Base-by-base conservation (phyloP, 345 rosid species). In the Anacardium occidentale region DNA sequence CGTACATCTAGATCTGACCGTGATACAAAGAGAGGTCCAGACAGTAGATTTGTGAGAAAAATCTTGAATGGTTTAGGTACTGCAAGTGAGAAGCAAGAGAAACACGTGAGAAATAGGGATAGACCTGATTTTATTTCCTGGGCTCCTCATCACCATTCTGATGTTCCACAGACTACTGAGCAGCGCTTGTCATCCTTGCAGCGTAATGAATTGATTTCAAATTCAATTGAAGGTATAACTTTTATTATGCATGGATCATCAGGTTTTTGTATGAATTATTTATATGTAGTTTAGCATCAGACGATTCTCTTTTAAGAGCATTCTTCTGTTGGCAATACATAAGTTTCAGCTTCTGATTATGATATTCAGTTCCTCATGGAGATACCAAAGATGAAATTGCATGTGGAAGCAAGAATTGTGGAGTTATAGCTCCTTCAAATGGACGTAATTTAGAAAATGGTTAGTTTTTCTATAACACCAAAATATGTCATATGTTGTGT, bases 91-190 rank as follows among this genome's bases (percentile, higher is more conserved):
- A 88, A 83, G 83, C 86, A 74, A 72, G 87, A 84, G 69, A 85
- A 86, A 73, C 84, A 69, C 53, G 73, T 78, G 26, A 80, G 86
- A 77, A 84, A 86, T 78, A 89, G 76, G 82, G 97, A 89, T 68
- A 86, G 91, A 68, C 91, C 89, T 70, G 94, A 89, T 84, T 94
- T 88, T 56, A 83, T 77, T 74, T 84, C 86, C 42, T 85, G 94
- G 97, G 78, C 92, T 77, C 88, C 91, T 68, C 88, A 86, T 75
- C 87, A 81, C 20, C 89, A 83, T 48, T 80, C 85, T 59, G 88
- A 86, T 79, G 84, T 85, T 61, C 71, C 83, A 0, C 83, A 69
- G 77, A 80, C 81, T 65, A 79, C 75, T 17, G 86, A 86, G 71
- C 90, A 87, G 74, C 76, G 73, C 21, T 55, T 47, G 4, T 63